A percentile compares a stretch with the other conserved stretches of the same genome.
Evolutionary conservation across 257 asterid genomes (phyloP).

Genomic region (Lithospermum erythrorhizon): DNA sequence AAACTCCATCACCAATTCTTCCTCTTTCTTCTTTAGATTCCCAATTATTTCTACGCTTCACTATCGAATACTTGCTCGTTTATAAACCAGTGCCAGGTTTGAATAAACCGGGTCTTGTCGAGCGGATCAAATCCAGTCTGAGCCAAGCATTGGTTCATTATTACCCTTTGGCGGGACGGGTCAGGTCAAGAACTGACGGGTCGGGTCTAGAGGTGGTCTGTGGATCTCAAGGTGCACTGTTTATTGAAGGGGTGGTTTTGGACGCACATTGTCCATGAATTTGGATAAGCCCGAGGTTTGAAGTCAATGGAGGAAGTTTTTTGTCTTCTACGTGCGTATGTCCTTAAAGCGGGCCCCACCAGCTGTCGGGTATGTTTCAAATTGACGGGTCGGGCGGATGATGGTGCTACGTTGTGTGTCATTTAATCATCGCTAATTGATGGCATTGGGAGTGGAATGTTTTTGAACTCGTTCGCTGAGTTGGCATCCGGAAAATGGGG

Average conservation of each 20-base stretch:
- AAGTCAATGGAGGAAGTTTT: constrained; percentile 34
- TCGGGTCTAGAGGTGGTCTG: constrained; percentile 56
- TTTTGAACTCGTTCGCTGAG: constrained; percentile 52
- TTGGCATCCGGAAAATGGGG: constrained; percentile 21
- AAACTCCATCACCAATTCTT: constrained; percentile 48
- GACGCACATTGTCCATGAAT: constrained; percentile 22
- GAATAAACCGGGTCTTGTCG: constrained; percentile 15
- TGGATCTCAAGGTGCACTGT: constrained; percentile 48
- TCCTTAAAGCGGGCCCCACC: constrained; percentile 53
- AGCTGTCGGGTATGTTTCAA: constrained; percentile 48
- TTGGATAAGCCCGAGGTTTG: constrained; percentile 28
- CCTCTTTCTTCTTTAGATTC: constrained; percentile 65
- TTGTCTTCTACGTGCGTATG: constrained; percentile 41
- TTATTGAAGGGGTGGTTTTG: constrained; percentile 37
- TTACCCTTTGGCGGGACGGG: constrained; percentile 63
- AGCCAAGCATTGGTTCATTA: constrained; percentile 46
- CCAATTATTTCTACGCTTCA: constrained; percentile 58
- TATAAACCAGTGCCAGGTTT: constrained; percentile 24
- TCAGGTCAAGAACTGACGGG: constrained; percentile 37
- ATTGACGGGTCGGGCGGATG: constrained; percentile 64
- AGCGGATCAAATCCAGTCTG: constrained; percentile 35
- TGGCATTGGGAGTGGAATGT: constrained; percentile 51
- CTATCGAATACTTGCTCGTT: constrained; percentile 45
- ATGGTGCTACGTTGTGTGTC: constrained; percentile 42
- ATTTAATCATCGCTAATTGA: constrained; percentile 61